phyloP scores from a whole-genome alignment of 176 grass and related monocot species.

The Tuctoria greenei region DNA sequence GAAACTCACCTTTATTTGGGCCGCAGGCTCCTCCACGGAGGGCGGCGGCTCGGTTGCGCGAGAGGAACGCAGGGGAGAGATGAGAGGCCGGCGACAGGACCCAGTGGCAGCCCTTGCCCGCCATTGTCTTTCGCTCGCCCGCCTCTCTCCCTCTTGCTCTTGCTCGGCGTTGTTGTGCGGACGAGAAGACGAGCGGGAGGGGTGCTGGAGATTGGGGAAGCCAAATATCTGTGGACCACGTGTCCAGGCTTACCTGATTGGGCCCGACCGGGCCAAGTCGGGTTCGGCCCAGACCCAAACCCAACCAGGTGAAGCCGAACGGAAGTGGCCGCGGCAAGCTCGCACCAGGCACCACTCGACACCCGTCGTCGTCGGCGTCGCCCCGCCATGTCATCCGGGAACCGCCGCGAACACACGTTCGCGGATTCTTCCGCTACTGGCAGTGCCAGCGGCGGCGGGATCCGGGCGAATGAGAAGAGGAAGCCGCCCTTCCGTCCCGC shows the following conservation, averaged over 20 bases:
- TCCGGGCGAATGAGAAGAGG: slow-evolving; percentile 17
- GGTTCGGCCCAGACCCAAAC: background rate
- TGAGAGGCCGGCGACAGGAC: slow-evolving; percentile 25
- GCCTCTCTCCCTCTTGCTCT: slow-evolving; percentile 1
- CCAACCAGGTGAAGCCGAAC: background rate
- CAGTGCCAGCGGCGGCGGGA: background rate
- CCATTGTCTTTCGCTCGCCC: slow-evolving; percentile 29
- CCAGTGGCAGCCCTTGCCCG: slow-evolving; percentile 33
- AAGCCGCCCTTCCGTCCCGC: slow-evolving; percentile 57
- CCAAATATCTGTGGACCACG: slow-evolving; percentile 12
- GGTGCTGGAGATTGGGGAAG: slow-evolving; percentile 21
- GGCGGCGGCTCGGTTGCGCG: background rate
- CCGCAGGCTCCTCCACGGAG: background rate
- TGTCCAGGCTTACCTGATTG: background rate
- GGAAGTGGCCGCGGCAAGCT: background rate
- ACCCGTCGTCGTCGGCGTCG: background rate
- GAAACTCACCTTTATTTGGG: slow-evolving; percentile 1
- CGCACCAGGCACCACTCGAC: background rate
- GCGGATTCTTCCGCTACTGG: background rate
- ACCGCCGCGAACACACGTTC: background rate
- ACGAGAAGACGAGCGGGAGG: slow-evolving; percentile 16
- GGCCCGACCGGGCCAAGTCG: background rate
- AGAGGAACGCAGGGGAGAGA: background rate
- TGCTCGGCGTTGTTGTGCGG: slow-evolving; percentile 23
- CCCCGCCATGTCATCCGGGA: slow-evolving; percentile 2